Evolutionary conservation across 1,284 basidiomycete species (phyloP).

Genomic region (Anthracocystis panici-leucophaei): DNA sequence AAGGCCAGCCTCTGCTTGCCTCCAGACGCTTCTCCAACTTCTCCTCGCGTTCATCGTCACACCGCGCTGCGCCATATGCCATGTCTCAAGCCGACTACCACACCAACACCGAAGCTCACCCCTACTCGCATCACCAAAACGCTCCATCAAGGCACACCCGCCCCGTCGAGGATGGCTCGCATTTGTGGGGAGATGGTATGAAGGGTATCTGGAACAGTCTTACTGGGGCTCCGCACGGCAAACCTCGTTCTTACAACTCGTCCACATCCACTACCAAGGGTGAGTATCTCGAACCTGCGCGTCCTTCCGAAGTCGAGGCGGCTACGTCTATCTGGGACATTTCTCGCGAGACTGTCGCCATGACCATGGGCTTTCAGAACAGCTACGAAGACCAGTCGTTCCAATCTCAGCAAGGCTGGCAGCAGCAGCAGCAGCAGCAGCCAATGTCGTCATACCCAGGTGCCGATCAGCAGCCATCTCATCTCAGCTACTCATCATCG

Average conservation of each 20-base stretch:
- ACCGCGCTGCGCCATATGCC: constrained; percentile 1
- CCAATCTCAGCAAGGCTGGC: constrained; percentile 30
- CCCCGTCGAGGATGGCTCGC: constrained; percentile 37
- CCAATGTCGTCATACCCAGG: constrained; percentile 8
- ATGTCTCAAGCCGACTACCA: constrained; percentile 10
- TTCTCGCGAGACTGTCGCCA: constrained; percentile 49
- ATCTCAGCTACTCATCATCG: constrained; percentile 17
- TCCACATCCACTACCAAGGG: constrained; percentile 14
- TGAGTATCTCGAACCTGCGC: constrained; percentile 36
- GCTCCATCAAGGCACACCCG: constrained; percentile 16
- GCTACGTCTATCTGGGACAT: constrained; percentile 47
- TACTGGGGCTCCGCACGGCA: constrained; percentile 42
- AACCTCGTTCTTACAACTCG: constrained; percentile 20
- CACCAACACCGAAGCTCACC: constrained; percentile 4
- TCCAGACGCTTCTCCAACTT: constrained; percentile 14
- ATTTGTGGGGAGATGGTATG: constrained; percentile 51
- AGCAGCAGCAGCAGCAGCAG: constrained; percentile 26
- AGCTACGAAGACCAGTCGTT: constrained; percentile 37
- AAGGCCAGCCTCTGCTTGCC: constrained; percentile 33
- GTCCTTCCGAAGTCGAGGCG: constrained; percentile 43
- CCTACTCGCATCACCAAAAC: constrained; percentile 16
- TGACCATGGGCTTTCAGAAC: constrained; percentile 50
- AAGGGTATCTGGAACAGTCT: constrained; percentile 50
- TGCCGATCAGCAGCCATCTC: constrained; percentile 16
- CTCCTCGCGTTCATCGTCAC: constrained; percentile 7